These are phyloP conservation scores for Diaporthe amygdali DNA, from an alignment of 2,329 filamentous ascomycete genomes.

Conservation along the genomic window DNA sequence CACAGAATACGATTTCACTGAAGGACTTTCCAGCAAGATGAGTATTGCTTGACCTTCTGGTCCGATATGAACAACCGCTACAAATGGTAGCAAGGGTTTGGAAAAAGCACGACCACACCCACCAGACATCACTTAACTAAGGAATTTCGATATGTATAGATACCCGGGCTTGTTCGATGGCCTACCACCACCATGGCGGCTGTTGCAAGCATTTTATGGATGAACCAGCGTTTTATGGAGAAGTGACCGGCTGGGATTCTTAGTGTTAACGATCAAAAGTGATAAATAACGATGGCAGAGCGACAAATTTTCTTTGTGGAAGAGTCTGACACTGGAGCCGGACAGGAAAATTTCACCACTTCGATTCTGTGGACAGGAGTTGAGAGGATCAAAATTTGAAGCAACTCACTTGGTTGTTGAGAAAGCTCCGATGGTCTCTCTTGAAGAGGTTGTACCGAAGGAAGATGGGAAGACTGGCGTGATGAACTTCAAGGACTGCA, in stretches of 20 bases:
- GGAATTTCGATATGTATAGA: not conserved
- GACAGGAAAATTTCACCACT: not conserved
- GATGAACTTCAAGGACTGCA: not conserved
- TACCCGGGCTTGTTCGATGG: conserved; percentile 6
- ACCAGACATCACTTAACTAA: not conserved
- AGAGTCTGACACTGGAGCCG: not conserved
- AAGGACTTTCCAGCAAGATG: not conserved
- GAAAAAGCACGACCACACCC: not conserved
- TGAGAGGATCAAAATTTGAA: not conserved
- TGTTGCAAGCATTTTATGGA: not conserved
- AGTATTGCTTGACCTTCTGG: not conserved
- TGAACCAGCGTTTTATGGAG: not conserved
- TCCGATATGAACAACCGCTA: not conserved
- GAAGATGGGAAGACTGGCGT: not conserved
- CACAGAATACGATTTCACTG: not conserved
- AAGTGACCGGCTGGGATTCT: not conserved
- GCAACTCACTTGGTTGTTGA: not conserved
- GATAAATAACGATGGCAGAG: not conserved
- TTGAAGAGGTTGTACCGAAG: not conserved
- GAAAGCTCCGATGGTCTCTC: not conserved
- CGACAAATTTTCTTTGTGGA: not conserved
- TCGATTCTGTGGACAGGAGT: not conserved
- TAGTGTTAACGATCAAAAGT: not conserved
- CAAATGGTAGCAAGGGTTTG: not conserved
- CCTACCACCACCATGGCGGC: not conserved